These are phyloP conservation scores for Salinomyces thailandicus DNA, from an alignment of 2,329 filamentous ascomycete species.

Conservation along the genomic window DNA sequence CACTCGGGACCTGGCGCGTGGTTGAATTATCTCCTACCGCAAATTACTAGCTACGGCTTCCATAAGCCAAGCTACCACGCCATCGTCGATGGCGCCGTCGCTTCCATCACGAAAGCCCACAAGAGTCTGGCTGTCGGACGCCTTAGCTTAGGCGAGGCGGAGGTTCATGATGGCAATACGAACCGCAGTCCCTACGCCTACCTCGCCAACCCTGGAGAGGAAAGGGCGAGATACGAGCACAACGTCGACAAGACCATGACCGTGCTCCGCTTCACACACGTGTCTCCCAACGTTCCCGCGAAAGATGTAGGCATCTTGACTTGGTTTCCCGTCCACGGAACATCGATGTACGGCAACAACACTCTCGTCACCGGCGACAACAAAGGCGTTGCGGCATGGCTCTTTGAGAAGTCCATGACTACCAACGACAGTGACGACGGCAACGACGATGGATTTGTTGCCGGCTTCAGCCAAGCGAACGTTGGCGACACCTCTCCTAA, in stretches of 20 bases:
- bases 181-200: conserved; percentile 86
- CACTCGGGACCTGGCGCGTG: conserved; percentile 86
- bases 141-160: conserved; percentile 58
- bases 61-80: conserved; percentile 77
- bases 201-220: conserved; percentile 67
- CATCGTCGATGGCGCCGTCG: conserved; percentile 73
- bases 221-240: conserved; percentile 58
- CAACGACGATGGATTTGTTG: conserved; percentile 59
- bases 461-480: conserved; percentile 84
- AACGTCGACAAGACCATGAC: conserved; percentile 69
- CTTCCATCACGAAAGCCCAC: conserved; percentile 75
- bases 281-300: conserved; percentile 43
- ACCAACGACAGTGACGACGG: too few species aligned
- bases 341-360: conserved; percentile 83
- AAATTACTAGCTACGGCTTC: conserved; percentile 81
- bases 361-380: conserved; percentile 90
- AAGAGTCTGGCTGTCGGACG: conserved; percentile 58
- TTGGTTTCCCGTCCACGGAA: conserved; percentile 89
- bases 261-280: conserved; percentile 57
- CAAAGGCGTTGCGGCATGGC: conserved; percentile 80
- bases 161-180: conserved; percentile 67
- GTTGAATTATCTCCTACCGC: conserved; percentile 88
- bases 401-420: conserved; percentile 66
- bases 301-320: conserved; percentile 74
- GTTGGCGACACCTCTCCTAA: conserved; percentile 90